Conservation (phyloP, 1,284 basidiomycete genomes). For the Ganoderma sinense region DNA sequence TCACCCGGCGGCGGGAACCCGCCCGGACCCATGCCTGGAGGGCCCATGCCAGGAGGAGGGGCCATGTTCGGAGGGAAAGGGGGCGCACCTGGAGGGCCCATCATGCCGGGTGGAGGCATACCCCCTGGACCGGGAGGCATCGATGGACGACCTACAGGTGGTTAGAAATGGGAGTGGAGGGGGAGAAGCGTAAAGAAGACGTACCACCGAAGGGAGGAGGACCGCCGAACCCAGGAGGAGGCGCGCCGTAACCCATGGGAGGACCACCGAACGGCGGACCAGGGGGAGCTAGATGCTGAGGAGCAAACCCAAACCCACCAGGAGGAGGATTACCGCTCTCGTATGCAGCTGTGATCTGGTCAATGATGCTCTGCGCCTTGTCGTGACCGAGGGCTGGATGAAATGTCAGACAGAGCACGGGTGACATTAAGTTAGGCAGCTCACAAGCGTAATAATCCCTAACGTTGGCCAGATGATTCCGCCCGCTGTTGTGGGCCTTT, state of each 20-base stretch:
- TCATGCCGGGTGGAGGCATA: conserved; percentile 56
- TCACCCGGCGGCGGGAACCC: conserved; percentile 38
- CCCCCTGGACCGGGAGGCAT: conserved; percentile 62
- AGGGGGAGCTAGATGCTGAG: conserved; percentile 65
- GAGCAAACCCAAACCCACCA: conserved; percentile 83
- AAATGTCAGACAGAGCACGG: conserved; percentile 23
- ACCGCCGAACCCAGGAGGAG: conserved; percentile 45
- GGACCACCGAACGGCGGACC: conserved; percentile 53
- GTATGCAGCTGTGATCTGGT: conserved; percentile 93
- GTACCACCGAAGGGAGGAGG: conserved; percentile 58
- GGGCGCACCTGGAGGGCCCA: conserved; percentile 50
- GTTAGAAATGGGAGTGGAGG: conserved; percentile 15
- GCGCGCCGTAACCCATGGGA: conserved; percentile 56
- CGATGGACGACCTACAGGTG: conserved; percentile 62
- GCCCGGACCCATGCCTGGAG: conserved; percentile 45
- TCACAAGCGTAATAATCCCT: conserved; percentile 96
- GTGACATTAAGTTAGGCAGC: conserved; percentile 35
- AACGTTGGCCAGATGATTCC: conserved; percentile 97
- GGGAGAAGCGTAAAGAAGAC: conserved; percentile 34
- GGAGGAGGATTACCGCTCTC: conserved; percentile 86
- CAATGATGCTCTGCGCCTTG: conserved; percentile 95
- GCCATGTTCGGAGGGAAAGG: conserved; percentile 44
- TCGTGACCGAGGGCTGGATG: conserved; percentile 88
- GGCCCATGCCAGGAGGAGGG: conserved; percentile 43
- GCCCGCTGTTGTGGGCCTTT: conserved; percentile 97